These are phyloP conservation scores for Penicillium tannophilum DNA, from an alignment of 495 filamentous ascomycete species.

Conservation along the genomic window DNA sequence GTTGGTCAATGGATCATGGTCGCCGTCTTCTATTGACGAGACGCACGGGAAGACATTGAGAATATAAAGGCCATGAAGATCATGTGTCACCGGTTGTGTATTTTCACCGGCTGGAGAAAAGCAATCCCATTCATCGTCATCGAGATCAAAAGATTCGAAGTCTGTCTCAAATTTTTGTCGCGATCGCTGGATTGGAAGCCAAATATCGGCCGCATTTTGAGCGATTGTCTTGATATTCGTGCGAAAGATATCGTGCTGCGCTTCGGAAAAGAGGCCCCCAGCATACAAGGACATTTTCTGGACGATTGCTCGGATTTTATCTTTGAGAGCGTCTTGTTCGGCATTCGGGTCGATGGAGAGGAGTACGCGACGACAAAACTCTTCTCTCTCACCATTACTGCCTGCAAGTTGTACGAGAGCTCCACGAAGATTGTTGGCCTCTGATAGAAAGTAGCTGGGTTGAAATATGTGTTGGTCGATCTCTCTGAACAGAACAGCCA, in stretches of 20 bases:
- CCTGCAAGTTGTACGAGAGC: slow-evolving; percentile 20
- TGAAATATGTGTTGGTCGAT: slow-evolving; percentile 31
- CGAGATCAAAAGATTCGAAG: background rate
- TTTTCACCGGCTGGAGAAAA: no score
- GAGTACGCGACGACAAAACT: slow-evolving; percentile 27
- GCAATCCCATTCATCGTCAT: no score
- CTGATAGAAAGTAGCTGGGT: slow-evolving; percentile 24
- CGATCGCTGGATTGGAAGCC: slow-evolving; percentile 4
- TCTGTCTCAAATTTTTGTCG: slow-evolving; percentile 7
- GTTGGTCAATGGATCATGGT: no score
- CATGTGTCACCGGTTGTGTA: no score
- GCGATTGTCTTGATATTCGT: background rate
- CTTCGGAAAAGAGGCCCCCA: background rate
- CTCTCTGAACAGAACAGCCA: slow-evolving; percentile 29
- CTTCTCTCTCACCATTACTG: slow-evolving; percentile 27
- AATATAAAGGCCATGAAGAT: no score
- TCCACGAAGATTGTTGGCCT: slow-evolving; percentile 10
- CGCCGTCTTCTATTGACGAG: no score
- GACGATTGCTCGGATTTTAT: background rate
- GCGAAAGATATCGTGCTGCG: background rate
- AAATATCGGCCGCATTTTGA: background rate
- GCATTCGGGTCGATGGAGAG: slow-evolving; percentile 20
- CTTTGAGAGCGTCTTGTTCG: background rate
- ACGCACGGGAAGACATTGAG: no score
- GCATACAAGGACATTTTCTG: background rate